Percentiles rank a stretch among this genome's conserved stretches.
phyloP scores from a whole-genome alignment of 2,329 filamentous ascomycete genomes.

The Fusarium anguioides region DNA sequence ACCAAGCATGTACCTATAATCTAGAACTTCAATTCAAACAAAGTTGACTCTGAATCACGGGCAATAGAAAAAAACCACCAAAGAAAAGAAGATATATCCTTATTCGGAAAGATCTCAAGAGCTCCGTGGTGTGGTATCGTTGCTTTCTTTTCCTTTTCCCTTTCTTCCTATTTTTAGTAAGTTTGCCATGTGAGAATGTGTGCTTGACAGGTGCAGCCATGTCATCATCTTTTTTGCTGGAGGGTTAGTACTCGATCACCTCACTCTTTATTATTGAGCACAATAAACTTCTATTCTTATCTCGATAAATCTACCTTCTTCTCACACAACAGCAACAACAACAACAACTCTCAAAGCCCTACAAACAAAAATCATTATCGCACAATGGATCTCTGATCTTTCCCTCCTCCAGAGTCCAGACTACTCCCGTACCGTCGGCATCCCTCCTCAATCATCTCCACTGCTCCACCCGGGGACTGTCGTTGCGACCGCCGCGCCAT shows the following conservation, averaged over 20 bases:
- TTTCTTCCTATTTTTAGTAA: not conserved
- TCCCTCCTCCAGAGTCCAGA: not conserved
- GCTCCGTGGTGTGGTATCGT: not conserved
- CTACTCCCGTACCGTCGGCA: not conserved
- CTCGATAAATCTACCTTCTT: not conserved
- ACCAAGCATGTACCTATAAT: not conserved
- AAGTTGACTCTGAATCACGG: too few species aligned
- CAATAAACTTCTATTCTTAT: not conserved
- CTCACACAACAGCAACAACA: too few species aligned
- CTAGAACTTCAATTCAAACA: not conserved
- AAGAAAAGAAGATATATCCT: not conserved
- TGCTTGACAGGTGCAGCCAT: conserved; percentile 12
- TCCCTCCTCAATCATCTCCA: conserved; percentile 35
- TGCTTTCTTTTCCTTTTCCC: too few species aligned
- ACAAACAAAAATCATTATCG: not conserved
- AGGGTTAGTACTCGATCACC: conserved; percentile 16
- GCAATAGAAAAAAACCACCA: too few species aligned
- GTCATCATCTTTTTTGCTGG: conserved; percentile 24
- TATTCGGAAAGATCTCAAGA: not conserved
- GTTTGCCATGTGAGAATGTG: conserved; percentile 11
- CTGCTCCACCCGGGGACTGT: conserved; percentile 29
- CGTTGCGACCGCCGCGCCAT: conserved; percentile 22
- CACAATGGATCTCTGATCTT: conserved; percentile 2
- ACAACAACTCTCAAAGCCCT: too few species aligned
- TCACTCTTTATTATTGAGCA: conserved; percentile 13